These are phyloP conservation scores for Neoarthrinium moseri DNA, from an alignment of 2,329 filamentous ascomycete genomes.

Conservation along the genomic window DNA sequence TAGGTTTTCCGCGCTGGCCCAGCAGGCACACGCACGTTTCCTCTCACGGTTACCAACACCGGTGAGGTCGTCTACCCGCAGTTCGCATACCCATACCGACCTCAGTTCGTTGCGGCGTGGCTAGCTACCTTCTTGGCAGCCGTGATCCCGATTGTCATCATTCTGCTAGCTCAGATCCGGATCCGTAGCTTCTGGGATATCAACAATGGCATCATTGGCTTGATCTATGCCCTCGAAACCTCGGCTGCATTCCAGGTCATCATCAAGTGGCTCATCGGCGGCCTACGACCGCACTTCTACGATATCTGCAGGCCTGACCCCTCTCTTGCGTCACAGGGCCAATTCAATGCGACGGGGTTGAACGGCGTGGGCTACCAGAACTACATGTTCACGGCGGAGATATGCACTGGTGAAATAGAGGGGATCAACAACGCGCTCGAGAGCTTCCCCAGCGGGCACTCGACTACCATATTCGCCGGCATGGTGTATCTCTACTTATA, in stretches of 20 bases:
- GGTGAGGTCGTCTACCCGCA: slow-evolving; percentile 63
- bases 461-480: slow-evolving; percentile 62
- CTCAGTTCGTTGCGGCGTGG: slow-evolving; percentile 61
- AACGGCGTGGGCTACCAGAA: slow-evolving; percentile 50
- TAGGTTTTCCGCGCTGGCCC: slow-evolving; percentile 55
- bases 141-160: slow-evolving; percentile 55
- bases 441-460: slow-evolving; percentile 68
- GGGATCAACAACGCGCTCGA: slow-evolving; percentile 61
- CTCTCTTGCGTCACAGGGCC: slow-evolving; percentile 29
- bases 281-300: slow-evolving; percentile 63
- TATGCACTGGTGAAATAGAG: slow-evolving; percentile 57
- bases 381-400: slow-evolving; percentile 63
- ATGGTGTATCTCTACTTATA: slow-evolving; percentile 66
- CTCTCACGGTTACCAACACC: slow-evolving; percentile 54
- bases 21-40: slow-evolving; percentile 57
- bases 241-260: slow-evolving; percentile 65
- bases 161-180: slow-evolving; percentile 57
- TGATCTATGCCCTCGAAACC: slow-evolving; percentile 57
- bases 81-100: slow-evolving; percentile 63
- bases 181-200: slow-evolving; percentile 57
- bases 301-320: slow-evolving; percentile 60
- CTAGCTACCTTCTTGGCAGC: slow-evolving; percentile 55
- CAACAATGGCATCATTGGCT: slow-evolving; percentile 62
- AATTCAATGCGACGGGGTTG: slow-evolving; percentile 36
- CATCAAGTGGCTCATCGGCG: slow-evolving; percentile 65